Percentiles rank a stretch among this genome's conserved stretches.
Evolutionary conservation across 805 yeast genomes (phyloP).

Genomic region (Kluyveromyces starmeri): DNA sequence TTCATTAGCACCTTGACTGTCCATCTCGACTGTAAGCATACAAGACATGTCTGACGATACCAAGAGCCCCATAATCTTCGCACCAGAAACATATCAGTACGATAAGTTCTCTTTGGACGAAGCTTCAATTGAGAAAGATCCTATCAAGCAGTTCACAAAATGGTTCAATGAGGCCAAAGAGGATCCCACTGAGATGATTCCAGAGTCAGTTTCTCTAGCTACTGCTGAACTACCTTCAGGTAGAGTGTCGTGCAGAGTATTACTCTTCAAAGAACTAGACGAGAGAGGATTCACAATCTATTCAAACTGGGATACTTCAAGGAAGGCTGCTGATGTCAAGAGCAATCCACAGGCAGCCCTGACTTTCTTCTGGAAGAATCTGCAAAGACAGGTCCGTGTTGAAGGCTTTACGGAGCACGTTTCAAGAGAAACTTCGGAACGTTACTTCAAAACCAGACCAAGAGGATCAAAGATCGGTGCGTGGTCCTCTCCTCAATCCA

Average conservation of each 20-base stretch:
- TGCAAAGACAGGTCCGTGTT: conserved; percentile 87
- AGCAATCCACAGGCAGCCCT: conserved; percentile 75
- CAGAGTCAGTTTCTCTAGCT: conserved; percentile 81
- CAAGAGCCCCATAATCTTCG: conserved; percentile 40
- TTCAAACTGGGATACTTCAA: conserved; percentile 86
- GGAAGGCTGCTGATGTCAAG: conserved; percentile 62
- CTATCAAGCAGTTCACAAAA: conserved; percentile 65
- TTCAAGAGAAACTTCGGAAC: conserved; percentile 59
- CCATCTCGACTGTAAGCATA: too few species aligned
- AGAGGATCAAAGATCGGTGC: conserved; percentile 93
- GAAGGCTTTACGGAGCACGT: conserved; percentile 80
- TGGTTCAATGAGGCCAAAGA: conserved; percentile 79
- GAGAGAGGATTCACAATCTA: conserved; percentile 74
- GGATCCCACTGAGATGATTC: conserved; percentile 46
- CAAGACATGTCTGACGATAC: conserved; percentile 18
- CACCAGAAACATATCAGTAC: conserved; percentile 85
- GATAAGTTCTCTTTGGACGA: conserved; percentile 54
- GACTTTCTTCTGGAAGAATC: conserved; percentile 84
- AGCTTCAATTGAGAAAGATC: conserved; percentile 44
- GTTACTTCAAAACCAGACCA: conserved; percentile 82
- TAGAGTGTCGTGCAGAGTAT: conserved; percentile 76
- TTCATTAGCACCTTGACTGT: too few species aligned
- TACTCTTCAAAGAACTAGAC: conserved; percentile 85
- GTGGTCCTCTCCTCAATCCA: conserved; percentile 90
- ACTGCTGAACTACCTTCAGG: conserved; percentile 87